These are phyloP conservation scores for Aspergillus pseudoviridinutans DNA, from an alignment of 2,329 filamentous ascomycete genomes.

Conservation along the genomic window DNA sequence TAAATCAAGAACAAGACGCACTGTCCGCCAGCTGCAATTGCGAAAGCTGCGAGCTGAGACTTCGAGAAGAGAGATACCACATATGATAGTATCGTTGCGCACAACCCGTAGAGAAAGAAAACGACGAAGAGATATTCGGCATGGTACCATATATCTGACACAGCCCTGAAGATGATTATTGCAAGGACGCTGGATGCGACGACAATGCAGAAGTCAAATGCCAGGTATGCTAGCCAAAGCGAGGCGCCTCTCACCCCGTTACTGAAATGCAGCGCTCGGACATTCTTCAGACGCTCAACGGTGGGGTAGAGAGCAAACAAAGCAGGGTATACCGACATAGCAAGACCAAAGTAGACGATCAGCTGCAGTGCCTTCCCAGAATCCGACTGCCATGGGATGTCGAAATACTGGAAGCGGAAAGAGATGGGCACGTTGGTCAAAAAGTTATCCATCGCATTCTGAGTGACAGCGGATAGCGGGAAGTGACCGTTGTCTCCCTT, in stretches of 20 bases:
- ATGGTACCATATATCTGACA: slow-evolving; percentile 66
- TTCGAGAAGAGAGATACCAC: slow-evolving; percentile 74
- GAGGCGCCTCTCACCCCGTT: slow-evolving; percentile 81
- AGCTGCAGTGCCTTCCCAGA: slow-evolving; percentile 73
- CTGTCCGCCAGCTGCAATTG: slow-evolving; percentile 73
- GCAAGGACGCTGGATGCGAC: slow-evolving; percentile 62
- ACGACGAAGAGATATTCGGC: slow-evolving; percentile 78
- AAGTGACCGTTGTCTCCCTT: slow-evolving; percentile 59
- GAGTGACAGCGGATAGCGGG: slow-evolving; percentile 48
- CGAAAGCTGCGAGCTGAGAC: slow-evolving; percentile 79
- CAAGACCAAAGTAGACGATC: slow-evolving; percentile 75
- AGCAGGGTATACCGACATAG: slow-evolving; percentile 72
- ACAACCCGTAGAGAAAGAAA: slow-evolving; percentile 74
- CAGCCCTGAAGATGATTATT: slow-evolving; percentile 64
- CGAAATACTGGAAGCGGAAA: slow-evolving; percentile 71
- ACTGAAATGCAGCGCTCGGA: slow-evolving; percentile 82
- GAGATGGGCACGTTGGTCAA: slow-evolving; percentile 65
- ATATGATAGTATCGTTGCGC: slow-evolving; percentile 73
- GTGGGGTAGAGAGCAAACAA: slow-evolving; percentile 89
- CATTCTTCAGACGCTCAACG: slow-evolving; percentile 72
- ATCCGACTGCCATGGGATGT: slow-evolving; percentile 64
- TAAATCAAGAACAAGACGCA: slow-evolving; percentile 68
- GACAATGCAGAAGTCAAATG: slow-evolving; percentile 76
- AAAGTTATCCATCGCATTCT: slow-evolving; percentile 64
- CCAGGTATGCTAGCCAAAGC: slow-evolving; percentile 77